A percentile compares a stretch with the other conserved stretches of the same genome.
These are phyloP conservation scores for Rhizopogon salebrosus DNA, from an alignment of 768 basidiomycete genomes.

Conservation along the genomic window DNA sequence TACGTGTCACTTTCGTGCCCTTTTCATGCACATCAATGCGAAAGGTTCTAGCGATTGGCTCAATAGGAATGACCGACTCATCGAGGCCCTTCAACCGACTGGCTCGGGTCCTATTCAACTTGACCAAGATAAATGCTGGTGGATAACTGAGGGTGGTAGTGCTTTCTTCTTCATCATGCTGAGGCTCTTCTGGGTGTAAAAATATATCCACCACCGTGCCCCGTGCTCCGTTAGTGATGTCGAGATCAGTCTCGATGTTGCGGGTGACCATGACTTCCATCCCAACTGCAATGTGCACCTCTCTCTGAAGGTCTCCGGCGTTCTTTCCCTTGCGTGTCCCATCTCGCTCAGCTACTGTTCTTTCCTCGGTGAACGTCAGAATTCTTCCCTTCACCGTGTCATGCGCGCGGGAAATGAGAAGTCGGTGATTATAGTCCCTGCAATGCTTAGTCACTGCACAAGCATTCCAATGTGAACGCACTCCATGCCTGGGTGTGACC, in stretches of 20 bases:
- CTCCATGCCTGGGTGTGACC: slow-evolving; percentile 27
- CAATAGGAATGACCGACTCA: slow-evolving; percentile 27
- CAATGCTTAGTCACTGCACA: background rate
- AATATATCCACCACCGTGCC: slow-evolving; percentile 31
- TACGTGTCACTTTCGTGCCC: slow-evolving; percentile 7
- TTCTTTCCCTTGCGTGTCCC: background rate
- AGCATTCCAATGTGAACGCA: slow-evolving; percentile 25
- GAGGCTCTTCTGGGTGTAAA: slow-evolving; percentile 25
- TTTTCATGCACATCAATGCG: background rate
- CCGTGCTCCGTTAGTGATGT: slow-evolving; percentile 36
- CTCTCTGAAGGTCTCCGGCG: slow-evolving; percentile 11
- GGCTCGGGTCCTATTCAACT: slow-evolving; percentile 23
- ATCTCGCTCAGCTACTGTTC: background rate
- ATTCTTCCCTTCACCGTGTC: too few species aligned
- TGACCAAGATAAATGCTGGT: slow-evolving; percentile 28
- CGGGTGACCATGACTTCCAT: slow-evolving; percentile 18
- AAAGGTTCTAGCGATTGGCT: slow-evolving; percentile 17
- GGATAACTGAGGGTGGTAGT: slow-evolving; percentile 22
- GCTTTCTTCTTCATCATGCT: background rate
- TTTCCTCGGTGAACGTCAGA: too few species aligned
- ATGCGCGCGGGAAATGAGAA: too few species aligned
- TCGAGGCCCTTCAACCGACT: slow-evolving; percentile 23
- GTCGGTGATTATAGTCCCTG: too few species aligned
- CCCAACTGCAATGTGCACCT: slow-evolving; percentile 23
- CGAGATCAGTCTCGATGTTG: slow-evolving; percentile 24